Conservation (phyloP, 2,329 filamentous ascomycete genomes). For the Chalaropsis ovoidea region DNA sequence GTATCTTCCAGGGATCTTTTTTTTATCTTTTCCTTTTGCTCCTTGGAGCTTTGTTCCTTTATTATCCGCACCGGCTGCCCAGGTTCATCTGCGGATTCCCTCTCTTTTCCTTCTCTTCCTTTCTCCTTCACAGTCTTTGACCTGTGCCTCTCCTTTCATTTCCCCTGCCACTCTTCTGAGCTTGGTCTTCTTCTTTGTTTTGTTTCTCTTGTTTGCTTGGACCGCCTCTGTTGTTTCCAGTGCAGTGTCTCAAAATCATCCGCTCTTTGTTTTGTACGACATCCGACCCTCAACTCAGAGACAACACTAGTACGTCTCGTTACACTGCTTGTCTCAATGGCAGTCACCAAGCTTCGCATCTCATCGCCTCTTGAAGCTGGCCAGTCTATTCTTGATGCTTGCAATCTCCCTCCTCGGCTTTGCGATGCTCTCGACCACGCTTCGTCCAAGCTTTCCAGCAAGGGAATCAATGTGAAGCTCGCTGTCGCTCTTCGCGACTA, state of each 20-base stretch:
- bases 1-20: background rate
- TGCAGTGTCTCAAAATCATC: conserved; percentile 12
- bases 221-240: background rate
- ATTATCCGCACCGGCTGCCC: background rate
- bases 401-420: conserved; percentile 47
- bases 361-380: conserved; percentile 55
- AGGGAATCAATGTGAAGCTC: conserved; percentile 47
- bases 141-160: conserved; percentile 19
- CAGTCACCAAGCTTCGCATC: conserved; percentile 45
- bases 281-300: conserved; percentile 8
- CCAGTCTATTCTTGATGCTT: conserved; percentile 47
- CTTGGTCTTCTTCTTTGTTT: background rate
- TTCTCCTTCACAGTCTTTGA: conserved; percentile 19
- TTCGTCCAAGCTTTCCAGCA: conserved; percentile 46
- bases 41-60: background rate
- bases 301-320: conserved; percentile 14
- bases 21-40: background rate
- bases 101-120: background rate
- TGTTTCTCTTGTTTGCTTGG: conserved; percentile 12
- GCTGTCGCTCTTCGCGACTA: conserved; percentile 48
- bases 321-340: conserved; percentile 31
- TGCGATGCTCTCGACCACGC: conserved; percentile 48
- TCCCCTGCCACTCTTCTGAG: background rate
- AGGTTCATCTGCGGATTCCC: background rate
- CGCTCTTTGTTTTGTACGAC: conserved; percentile 22